A percentile compares a stretch with the other conserved stretches of the same genome.
Evolutionary conservation across 805 yeast genomes (phyloP).

Genomic region (Ogataea philodendri): DNA sequence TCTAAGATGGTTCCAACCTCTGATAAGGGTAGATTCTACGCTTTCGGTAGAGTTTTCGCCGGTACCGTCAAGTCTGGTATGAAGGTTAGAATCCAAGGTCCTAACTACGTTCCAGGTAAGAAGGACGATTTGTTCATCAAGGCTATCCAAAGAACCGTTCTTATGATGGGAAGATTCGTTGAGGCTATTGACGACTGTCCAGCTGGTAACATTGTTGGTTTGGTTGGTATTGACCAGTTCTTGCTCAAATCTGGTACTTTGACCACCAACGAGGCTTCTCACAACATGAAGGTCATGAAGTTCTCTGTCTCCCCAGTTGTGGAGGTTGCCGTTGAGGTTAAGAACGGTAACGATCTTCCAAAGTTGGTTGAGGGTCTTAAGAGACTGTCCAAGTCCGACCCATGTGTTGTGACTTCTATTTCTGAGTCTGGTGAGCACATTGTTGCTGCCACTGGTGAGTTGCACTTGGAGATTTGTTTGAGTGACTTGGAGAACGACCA

Average conservation of each 20-base stretch:
- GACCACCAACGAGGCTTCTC: conserved; percentile 94
- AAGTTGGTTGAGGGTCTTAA: conserved; percentile 99
- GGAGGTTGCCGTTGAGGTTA: conserved; percentile 98
- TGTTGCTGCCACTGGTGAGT: conserved; percentile 99
- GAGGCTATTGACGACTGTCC: conserved; percentile 99
- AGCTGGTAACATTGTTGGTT: conserved; percentile 99
- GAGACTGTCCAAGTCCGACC: conserved; percentile 99
- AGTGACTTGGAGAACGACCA: conserved; percentile 95
- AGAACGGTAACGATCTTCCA: conserved; percentile 99
- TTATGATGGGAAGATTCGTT: conserved; percentile 99
- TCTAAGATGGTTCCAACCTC: conserved; percentile 99
- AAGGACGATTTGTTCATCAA: conserved; percentile 96
- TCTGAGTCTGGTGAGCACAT: conserved; percentile 97
- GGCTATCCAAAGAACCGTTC: conserved; percentile 98
- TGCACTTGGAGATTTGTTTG: conserved; percentile 98
- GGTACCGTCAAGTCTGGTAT: conserved; percentile 99
- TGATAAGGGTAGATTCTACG: conserved; percentile 99
- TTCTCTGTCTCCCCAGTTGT: conserved; percentile 99
- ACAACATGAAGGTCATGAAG: conserved; percentile 99
- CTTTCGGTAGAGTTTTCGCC: conserved; percentile 99
- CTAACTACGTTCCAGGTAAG: conserved; percentile 98
- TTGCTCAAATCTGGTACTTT: conserved; percentile 98
- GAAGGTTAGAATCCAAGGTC: conserved; percentile 99
- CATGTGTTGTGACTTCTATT: conserved; percentile 90
- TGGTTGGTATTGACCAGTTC: conserved; percentile 99